Base-by-base conservation (phyloP, 2,329 filamentous ascomycete genomes). In the Thermomyces lanuginosus region DNA sequence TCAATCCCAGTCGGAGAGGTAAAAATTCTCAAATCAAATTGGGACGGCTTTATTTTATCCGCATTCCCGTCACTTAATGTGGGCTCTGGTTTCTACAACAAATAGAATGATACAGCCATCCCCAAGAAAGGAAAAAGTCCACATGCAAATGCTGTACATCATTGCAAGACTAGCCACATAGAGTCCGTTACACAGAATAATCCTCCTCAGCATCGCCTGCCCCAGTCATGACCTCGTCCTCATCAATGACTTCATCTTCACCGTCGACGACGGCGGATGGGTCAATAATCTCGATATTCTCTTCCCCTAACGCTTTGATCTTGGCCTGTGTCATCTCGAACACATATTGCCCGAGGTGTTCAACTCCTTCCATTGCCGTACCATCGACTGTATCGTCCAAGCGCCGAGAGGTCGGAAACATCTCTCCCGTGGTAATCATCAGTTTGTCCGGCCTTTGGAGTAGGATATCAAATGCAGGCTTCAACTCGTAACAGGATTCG, bases 291-390 rank as follows among this genome's bases (percentile, higher is more conserved):
- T 16, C 10, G 6, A 30, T 5, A 18, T 13, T 11, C 22, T 30
- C 25, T 7, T 21, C 28, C 6, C 31, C 31, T 13, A 33, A 21
- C 21, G 31, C 27, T 19, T 70, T 64, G 2, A 75, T 51, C 51
- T 74, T 76, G 5, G 72, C 71, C 44, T 76, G 69, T 3, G 83
- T 92, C 82, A 98, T 98, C 52, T 98, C 81, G 48, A 72, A 92
- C 12, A 98, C 86, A 51, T 93, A 98, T 55, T 92, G 78, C 0
- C 89, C 89, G 18, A 98, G 54, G 57, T 98, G 89, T 58, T 98
- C 86, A 1, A 95, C 75, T 17, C 78, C 71, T 42, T 86, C 79
- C 80, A 98, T 95, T 11, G 71, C 63, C 1, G 72, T 75, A n/a
- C 53, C 55, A 21, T 53, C 58, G 5, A 58, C 46, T 5, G 62